Percentiles rank a stretch among this genome's conserved stretches.
Evolutionary conservation across 2,329 filamentous ascomycete genomes (phyloP).

Genomic region (Colletotrichum falcatum): DNA sequence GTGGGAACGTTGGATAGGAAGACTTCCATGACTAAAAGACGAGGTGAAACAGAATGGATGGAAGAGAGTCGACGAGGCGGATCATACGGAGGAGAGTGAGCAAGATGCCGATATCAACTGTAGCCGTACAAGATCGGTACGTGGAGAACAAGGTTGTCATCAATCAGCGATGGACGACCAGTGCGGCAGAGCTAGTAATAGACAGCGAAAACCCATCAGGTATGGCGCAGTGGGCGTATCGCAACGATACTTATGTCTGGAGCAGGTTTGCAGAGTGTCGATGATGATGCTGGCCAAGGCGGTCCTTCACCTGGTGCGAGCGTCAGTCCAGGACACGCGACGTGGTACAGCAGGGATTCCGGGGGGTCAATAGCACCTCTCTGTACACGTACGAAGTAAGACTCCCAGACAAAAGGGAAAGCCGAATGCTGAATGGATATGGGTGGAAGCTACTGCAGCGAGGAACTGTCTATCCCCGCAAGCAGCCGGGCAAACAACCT

Average conservation of each 20-base stretch:
- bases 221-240: background rate
- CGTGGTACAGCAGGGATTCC: background rate
- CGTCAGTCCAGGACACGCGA: background rate
- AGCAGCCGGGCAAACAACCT: background rate
- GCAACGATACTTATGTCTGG: background rate
- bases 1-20: slow-evolving; percentile 58
- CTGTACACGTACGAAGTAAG: too few species aligned
- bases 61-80: background rate
- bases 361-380: background rate
- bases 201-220: background rate
- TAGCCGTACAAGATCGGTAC: background rate
- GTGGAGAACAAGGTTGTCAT: background rate
- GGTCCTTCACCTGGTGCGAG: background rate
- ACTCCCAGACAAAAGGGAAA: background rate
- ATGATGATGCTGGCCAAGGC: background rate
- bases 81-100: background rate
- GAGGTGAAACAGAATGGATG: background rate
- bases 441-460: background rate
- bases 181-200: background rate
- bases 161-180: background rate
- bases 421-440: background rate
- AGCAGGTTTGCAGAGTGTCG: background rate
- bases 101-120: too few species aligned
- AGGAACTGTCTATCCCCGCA: background rate
- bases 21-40: slow-evolving; percentile 56